phyloP scores from a whole-genome alignment of 306 rosid genomes.

The Citrullus amarus region DNA sequence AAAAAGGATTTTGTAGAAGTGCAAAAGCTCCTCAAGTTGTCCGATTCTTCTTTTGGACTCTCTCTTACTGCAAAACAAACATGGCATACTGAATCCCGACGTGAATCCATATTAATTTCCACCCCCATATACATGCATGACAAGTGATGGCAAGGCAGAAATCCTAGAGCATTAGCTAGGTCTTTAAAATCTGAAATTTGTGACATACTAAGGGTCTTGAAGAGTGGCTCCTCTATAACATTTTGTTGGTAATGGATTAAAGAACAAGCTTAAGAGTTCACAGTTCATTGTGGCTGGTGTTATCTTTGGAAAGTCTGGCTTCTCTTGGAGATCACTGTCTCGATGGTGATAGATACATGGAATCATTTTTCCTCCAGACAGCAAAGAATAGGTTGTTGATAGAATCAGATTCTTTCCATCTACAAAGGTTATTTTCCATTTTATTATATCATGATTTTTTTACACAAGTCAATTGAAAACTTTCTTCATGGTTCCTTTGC shows the following conservation, averaged over 20 bases:
- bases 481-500: not conserved
- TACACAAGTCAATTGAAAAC: not conserved
- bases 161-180: not conserved
- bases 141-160: not conserved
- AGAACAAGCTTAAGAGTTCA: not conserved
- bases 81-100: not conserved
- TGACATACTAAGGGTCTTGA: not conserved
- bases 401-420: not conserved
- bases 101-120: not conserved
- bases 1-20: not conserved
- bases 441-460: not conserved
- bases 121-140: not conserved
- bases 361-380: too few species aligned
- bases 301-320: not conserved
- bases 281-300: not conserved
- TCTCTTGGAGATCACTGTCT: not conserved
- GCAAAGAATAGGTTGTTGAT: not conserved
- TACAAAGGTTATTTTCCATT: not conserved
- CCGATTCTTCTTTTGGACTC: not conserved
- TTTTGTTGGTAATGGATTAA: not conserved
- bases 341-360: not conserved
- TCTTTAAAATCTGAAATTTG: not conserved
- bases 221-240: not conserved
- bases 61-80: not conserved
- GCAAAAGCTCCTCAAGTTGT: not conserved